These are phyloP conservation scores for Talaromyces verruculosus DNA, from an alignment of 2,329 filamentous ascomycete species.

Conservation along the genomic window DNA sequence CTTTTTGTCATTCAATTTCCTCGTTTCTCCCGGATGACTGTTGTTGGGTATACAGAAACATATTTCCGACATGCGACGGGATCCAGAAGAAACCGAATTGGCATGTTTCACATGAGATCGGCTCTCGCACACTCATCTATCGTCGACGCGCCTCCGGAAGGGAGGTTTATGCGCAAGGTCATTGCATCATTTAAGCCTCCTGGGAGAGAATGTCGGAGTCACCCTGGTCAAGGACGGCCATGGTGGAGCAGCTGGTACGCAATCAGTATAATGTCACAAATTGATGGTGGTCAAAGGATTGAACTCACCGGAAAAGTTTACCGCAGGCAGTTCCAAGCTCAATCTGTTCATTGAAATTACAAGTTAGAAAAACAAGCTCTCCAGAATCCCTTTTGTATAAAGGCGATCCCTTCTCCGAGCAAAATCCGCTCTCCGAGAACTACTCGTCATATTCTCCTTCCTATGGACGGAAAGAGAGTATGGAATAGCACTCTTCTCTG, in stretches of 20 bases:
- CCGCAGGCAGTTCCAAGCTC: constrained; percentile 97
- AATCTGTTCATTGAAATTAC: constrained; percentile 70
- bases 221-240: constrained; percentile 95
- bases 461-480: constrained; percentile 18
- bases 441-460: not conserved
- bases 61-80: constrained; percentile 7
- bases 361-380: constrained; percentile 22
- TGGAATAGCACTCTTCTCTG: constrained; percentile 23
- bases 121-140: not conserved
- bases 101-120: constrained; percentile 1
- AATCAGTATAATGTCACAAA: not conserved
- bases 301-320: constrained; percentile 78
- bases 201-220: constrained; percentile 85
- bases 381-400: constrained; percentile 21
- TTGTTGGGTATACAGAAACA: constrained; percentile 4
- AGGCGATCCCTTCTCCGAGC: constrained; percentile 24
- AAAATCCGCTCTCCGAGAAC: constrained; percentile 25
- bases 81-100: not conserved
- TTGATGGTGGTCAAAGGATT: not conserved
- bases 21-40: not conserved
- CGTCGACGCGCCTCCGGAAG: not conserved
- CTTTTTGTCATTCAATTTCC: not conserved
- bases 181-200: constrained; percentile 20
- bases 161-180: not conserved
- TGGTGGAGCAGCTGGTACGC: constrained; percentile 69